Evolutionary conservation across 208 protist species (phyloP).

Genomic region (Acanthamoeba castellanii): DNA sequence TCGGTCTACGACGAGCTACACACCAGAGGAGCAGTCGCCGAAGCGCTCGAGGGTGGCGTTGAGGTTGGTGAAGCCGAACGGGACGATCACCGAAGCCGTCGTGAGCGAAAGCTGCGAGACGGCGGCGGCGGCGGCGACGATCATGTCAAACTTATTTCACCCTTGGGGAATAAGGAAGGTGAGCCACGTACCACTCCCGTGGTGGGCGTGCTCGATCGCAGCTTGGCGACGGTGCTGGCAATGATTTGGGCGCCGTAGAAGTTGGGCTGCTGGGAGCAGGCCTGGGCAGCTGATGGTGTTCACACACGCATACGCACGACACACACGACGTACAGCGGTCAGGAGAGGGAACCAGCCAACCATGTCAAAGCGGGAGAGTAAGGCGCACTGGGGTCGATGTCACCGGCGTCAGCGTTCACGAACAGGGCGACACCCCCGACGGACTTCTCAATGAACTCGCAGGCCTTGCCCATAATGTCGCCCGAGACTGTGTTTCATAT

Average conservation of each 20-base stretch:
- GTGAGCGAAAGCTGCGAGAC: constrained; percentile 14
- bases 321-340: neutral
- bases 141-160: too few relatives aligned
- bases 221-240: constrained; percentile 25
- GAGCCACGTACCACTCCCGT: neutral
- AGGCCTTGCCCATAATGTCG: constrained; percentile 75
- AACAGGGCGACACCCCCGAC: constrained; percentile 55
- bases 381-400: constrained; percentile 70
- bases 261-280: constrained; percentile 59
- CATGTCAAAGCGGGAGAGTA: neutral
- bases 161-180: too few relatives aligned
- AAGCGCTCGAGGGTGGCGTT: constrained; percentile 75
- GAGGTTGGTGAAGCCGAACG: constrained; percentile 78
- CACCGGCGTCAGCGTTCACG: constrained; percentile 78
- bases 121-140: too few relatives aligned
- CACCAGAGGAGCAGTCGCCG: constrained; percentile 69
- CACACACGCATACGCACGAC: neutral
- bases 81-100: constrained; percentile 11
- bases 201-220: neutral
- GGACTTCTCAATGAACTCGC: constrained; percentile 69
- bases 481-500: neutral
- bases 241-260: constrained; percentile 68
- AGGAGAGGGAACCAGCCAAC: neutral
- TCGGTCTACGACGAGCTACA: too few relatives aligned
- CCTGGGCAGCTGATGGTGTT: neutral